These are phyloP conservation scores for Cylindrodendrum hubeiense DNA, from an alignment of 2,329 filamentous ascomycete species.

Conservation along the genomic window DNA sequence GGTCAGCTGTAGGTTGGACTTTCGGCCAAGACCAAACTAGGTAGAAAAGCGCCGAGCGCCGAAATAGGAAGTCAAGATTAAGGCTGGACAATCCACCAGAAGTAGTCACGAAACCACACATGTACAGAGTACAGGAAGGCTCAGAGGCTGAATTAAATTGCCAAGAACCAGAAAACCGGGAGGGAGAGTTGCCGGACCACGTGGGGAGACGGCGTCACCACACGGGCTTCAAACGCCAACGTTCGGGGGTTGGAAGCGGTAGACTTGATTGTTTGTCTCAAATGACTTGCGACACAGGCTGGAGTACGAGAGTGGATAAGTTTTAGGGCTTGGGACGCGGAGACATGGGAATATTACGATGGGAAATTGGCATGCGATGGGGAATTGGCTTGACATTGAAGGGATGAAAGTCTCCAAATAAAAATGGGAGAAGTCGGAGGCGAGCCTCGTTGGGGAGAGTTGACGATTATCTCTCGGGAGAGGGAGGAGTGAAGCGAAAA, in stretches of 20 bases:
- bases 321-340: neutral
- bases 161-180: neutral
- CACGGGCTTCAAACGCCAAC: neutral
- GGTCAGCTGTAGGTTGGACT: neutral
- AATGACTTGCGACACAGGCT: too few species aligned
- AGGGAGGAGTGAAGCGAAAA: neutral
- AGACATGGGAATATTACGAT: neutral
- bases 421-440: neutral
- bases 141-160: neutral
- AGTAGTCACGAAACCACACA: neutral
- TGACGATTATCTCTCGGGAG: too few species aligned
- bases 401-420: neutral
- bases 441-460: neutral
- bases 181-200: neutral
- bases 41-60: neutral
- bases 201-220: neutral
- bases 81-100: neutral
- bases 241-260: neutral
- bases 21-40: neutral
- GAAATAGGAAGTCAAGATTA: neutral
- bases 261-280: neutral
- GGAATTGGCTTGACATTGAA: neutral
- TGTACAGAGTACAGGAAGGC: neutral
- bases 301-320: neutral
- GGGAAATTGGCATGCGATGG: neutral